Conservation (phyloP, 2,329 filamentous ascomycete species). For the Parasarocladium wereldwijsianum region DNA sequence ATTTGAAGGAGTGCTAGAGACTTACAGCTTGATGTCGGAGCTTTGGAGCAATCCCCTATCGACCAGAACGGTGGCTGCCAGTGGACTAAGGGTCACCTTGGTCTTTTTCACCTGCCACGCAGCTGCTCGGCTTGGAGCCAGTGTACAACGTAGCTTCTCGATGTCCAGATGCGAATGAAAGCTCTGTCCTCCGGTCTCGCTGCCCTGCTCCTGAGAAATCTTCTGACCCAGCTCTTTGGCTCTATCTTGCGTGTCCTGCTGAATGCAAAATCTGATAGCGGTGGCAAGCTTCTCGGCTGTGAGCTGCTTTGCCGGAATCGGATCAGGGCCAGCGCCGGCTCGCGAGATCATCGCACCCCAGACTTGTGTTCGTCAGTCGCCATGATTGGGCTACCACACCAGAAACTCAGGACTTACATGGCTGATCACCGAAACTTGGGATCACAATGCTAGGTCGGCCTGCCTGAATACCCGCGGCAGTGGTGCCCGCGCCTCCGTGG, state of each 20-base stretch:
- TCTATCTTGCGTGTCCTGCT: constrained; percentile 41
- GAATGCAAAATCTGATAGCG: constrained; percentile 46
- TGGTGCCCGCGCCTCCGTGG: constrained; percentile 79
- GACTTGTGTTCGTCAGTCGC: too few species aligned
- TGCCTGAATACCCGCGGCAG: constrained; percentile 68
- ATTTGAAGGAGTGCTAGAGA: constrained; percentile 2
- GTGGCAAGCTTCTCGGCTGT: constrained; percentile 51
- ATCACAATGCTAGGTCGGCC: constrained; percentile 72
- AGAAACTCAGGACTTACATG: too few species aligned
- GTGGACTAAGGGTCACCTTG: constrained; percentile 50
- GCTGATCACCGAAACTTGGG: constrained; percentile 77
- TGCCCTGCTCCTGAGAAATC: constrained; percentile 53
- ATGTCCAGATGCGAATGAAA: constrained; percentile 59
- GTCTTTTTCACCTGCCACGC: constrained; percentile 62
- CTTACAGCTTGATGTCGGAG: constrained; percentile 58
- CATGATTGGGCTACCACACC: too few species aligned
- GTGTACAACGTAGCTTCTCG: constrained; percentile 51
- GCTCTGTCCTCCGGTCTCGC: constrained; percentile 46
- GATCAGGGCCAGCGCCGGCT: constrained; percentile 57
- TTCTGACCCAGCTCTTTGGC: constrained; percentile 43
- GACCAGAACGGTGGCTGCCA: constrained; percentile 57
- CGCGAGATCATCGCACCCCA: constrained; percentile 65
- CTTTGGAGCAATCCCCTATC: constrained; percentile 50
- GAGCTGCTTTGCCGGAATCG: constrained; percentile 54
- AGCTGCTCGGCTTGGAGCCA: constrained; percentile 54